These are phyloP conservation scores for Picocystis sp. DNA, from an alignment of 163 green algal species.

Conservation along the genomic window DNA sequence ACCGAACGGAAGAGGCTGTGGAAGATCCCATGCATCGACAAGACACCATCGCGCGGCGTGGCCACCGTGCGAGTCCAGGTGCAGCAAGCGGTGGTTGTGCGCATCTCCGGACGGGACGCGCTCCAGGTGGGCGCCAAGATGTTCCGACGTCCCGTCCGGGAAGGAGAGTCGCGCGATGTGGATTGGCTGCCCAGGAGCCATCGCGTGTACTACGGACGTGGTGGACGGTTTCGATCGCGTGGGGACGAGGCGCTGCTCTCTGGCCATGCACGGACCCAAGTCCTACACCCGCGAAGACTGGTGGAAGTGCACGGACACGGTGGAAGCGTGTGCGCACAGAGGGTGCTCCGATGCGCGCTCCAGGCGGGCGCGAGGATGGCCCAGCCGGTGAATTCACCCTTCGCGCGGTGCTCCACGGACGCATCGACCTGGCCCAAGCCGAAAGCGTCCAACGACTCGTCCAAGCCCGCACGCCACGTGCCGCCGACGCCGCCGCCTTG, in stretches of 20 bases:
- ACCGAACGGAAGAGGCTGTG: too few relatives aligned
- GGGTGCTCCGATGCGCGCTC: conserved; percentile 56
- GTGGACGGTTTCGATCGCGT: conserved; percentile 32
- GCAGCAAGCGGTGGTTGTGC: conserved; percentile 52
- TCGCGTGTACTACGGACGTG: conserved; percentile 61
- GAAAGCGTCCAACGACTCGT: conserved; percentile 72
- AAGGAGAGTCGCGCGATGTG: too few relatives aligned
- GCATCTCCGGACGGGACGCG: conserved; percentile 45
- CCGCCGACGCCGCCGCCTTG: conserved; percentile 74
- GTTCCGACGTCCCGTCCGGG: conserved; percentile 25
- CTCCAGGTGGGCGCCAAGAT: conserved; percentile 31
- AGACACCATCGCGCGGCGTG: conserved; percentile 55
- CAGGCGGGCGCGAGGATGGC: conserved; percentile 55
- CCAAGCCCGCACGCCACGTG: conserved; percentile 46
- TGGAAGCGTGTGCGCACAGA: conserved; percentile 52
- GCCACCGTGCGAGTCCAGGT: conserved; percentile 34
- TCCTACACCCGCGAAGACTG: conserved; percentile 90
- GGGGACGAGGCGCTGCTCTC: conserved; percentile 56
- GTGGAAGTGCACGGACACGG: conserved; percentile 88
- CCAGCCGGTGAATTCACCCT: conserved; percentile 82
- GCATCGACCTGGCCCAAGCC: conserved; percentile 75
- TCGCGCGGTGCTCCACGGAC: conserved; percentile 84
- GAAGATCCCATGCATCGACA: background rate
- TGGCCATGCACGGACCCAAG: conserved; percentile 59
- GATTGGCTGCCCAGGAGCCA: conserved; percentile 52